A percentile compares a stretch with the other conserved stretches of the same genome.
Evolutionary conservation across 352 stramenopile species (phyloP).

Genomic region (Phytophthora fragariaefolia): DNA sequence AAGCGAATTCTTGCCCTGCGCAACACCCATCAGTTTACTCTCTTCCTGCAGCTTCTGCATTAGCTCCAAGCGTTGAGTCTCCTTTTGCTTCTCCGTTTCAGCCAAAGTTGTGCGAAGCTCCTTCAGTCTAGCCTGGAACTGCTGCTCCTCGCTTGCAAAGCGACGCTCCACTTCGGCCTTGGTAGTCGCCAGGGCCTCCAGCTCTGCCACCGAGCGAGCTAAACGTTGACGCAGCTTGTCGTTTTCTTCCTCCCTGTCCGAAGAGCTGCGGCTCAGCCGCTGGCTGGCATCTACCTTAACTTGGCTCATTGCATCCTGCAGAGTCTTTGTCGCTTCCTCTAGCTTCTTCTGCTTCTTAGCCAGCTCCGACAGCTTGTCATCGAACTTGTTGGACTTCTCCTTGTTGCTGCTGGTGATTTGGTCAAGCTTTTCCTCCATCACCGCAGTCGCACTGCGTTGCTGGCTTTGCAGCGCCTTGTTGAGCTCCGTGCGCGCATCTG

Average conservation of each 20-base stretch:
- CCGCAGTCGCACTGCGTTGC: constrained; percentile 43
- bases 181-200: constrained; percentile 44
- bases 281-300: constrained; percentile 48
- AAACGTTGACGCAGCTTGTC: constrained; percentile 62
- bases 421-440: constrained; percentile 69
- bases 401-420: constrained; percentile 48
- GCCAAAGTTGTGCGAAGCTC: constrained; percentile 50
- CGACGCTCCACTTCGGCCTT: constrained; percentile 61
- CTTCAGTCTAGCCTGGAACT: constrained; percentile 56
- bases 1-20: constrained; percentile 64
- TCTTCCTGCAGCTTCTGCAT: constrained; percentile 66
- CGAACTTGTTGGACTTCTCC: constrained; percentile 53
- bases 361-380: constrained; percentile 58
- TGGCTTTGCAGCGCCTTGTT: constrained; percentile 62
- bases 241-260: constrained; percentile 40
- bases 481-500: constrained; percentile 61
- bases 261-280: constrained; percentile 31
- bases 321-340: constrained; percentile 49
- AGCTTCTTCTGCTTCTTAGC: constrained; percentile 68
- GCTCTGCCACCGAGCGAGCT: constrained; percentile 50
- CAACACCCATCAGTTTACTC: constrained; percentile 65
- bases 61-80: constrained; percentile 58
- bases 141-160: constrained; percentile 55
- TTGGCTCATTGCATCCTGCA: constrained; percentile 53
- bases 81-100: constrained; percentile 57